Percentiles rank a stretch among this genome's conserved stretches.
phyloP scores from a whole-genome alignment of 805 yeast genomes.

The Candida awuae region DNA sequence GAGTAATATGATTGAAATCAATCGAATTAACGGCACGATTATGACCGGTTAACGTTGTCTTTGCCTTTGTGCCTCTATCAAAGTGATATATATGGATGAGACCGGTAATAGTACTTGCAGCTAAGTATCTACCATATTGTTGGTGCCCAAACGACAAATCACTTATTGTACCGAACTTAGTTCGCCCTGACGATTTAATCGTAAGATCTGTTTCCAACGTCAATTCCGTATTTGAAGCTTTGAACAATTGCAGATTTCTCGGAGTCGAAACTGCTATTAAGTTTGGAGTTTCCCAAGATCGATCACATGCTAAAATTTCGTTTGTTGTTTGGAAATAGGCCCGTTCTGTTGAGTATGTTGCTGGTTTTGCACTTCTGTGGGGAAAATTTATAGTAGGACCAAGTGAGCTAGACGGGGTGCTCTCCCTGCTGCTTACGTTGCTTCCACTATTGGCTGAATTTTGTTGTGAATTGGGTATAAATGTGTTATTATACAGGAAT shows the following conservation, averaged over 20 bases:
- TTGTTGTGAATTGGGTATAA: too few relatives aligned
- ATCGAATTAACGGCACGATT: constrained; percentile 40
- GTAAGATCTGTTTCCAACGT: constrained; percentile 31
- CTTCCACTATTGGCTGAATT: constrained; percentile 1
- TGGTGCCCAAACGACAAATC: constrained; percentile 39
- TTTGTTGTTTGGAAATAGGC: constrained; percentile 25
- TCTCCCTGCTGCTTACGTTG: constrained; percentile 10
- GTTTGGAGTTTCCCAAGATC: constrained; percentile 28
- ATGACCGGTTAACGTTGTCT: constrained; percentile 33
- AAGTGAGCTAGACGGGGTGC: too few relatives aligned
- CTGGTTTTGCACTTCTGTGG: background rate
- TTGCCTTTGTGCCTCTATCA: constrained; percentile 24
- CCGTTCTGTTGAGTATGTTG: constrained; percentile 15
- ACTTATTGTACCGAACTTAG: constrained; percentile 33
- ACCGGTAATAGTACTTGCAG: constrained; percentile 41
- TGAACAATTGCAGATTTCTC: constrained; percentile 32
- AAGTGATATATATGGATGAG: constrained; percentile 32
- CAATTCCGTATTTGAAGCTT: constrained; percentile 27
- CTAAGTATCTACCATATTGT: constrained; percentile 32
- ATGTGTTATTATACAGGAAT: constrained; percentile 40
- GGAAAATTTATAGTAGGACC: too few relatives aligned
- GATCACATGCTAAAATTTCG: constrained; percentile 30
- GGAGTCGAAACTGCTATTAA: constrained; percentile 36
- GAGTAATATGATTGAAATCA: constrained; percentile 33
- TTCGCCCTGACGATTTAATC: constrained; percentile 18